Evolutionary conservation across 371 early-diverging fungal genomes (phyloP), one percentile per base, ranked within the genome.

Genomic region (Capniomyces stellatus): DNA sequence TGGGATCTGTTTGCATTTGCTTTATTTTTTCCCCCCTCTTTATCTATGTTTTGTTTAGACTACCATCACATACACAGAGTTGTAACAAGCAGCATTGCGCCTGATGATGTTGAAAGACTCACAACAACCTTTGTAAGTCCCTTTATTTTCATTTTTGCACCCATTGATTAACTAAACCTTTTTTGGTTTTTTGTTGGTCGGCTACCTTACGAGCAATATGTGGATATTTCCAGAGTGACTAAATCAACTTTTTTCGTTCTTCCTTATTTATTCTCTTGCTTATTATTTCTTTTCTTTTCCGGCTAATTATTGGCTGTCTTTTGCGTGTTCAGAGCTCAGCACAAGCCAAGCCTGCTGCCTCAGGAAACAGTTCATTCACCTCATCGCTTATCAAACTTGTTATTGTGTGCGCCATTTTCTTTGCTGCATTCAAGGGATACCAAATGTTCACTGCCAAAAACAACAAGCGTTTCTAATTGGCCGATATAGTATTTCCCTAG

Each of bases 401-500:
- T 43, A 79, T 64, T 51, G 60, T 83, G 46, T 73, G 75, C 50
- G 75, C 70, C 43, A 70, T 71, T 1, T 57, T 76, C 29, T 71
- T 71, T 15, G 35, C 10, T 10, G 35, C 35, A 10, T 35, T 10
- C 46, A 64, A 75, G 29, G 77, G 71, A 25, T 79, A 76, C 58
- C 67, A 75, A 46, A 70, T 70, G 62, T 75, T 77, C 56, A 74
- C 72, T 58, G 66, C 61, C 46, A 77, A 79, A 52, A 56, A 72
- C 54, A 80, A 75, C 69, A 82, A 81, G 71, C 71, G 79, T 27
- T 82, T 85, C 57, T 78, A 67, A n/a, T n/a, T n/a, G n/a, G n/a
- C n/a, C n/a, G n/a, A n/a, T n/a, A n/a, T n/a, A n/a, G n/a, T n/a
- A n/a, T n/a, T n/a, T n/a, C n/a, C n/a, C n/a, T n/a, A n/a, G n/a